Base-by-base conservation (phyloP, 352 stramenopile genomes). In the Globisporangium takayamanum region DNA sequence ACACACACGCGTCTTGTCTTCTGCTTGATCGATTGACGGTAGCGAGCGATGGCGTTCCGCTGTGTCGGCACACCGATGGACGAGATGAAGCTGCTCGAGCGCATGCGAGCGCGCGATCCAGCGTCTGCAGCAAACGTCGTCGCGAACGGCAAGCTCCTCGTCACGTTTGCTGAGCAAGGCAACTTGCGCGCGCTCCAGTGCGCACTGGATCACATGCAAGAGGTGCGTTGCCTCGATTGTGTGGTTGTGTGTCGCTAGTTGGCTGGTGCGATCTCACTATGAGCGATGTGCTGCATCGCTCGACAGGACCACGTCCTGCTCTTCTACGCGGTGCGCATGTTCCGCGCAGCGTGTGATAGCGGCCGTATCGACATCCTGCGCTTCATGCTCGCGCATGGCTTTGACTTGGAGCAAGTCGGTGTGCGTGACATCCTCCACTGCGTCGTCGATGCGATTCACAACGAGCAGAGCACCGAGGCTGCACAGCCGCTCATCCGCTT, bases 321-420 rank as follows among this genome's bases (percentile, higher is more conserved):
- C 25, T 92, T 88, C 58, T 84, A 89, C 57, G 64, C 60, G 22
- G 69, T 85, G 49, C 75, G 75, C 37, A 88, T 89, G 74, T 92
- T 92, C 50, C 77, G 78, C 26, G 67, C 77, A 20, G 82, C 82
- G 57, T 88, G 76, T 49, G 15, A 42, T 3, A 53, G 49, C 10
- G 69, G 58, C 3, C 72, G 72, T 26, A 47, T 90, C 25, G 80
- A 89, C 54, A 69, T 90, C 26, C 52, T 92, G 42, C 73, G 65
- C 7, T 80, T 88, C 53, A 74, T 90, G 76, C 51, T 89, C 12
- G 39, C 64, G 44, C 81, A 89, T 30, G 80, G 80, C 55, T 89
- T 92, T 50, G 73, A 88, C 47, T 55, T 84, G 11, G 62, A 73
- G 49, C 75, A 88, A 44, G 60, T 71, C n/a, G 75, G 67, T 36